Evolutionary conservation across 2,329 filamentous ascomycete species (phyloP).

Genomic region (Davidsoniella virescens): DNA sequence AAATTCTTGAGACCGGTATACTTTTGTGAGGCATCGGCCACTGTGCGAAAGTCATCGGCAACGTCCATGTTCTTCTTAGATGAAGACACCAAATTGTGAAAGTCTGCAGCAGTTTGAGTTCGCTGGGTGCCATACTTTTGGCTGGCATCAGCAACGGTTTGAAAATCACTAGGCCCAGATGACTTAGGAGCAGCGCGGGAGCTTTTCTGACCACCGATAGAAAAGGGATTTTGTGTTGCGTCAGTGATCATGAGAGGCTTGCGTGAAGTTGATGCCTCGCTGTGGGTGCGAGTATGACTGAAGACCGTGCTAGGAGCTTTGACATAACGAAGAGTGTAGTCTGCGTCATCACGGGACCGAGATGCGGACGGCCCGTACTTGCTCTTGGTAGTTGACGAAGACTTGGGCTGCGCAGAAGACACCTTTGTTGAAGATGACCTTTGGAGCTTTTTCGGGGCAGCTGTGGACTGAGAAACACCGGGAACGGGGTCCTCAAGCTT

Average conservation of each 20-base stretch:
- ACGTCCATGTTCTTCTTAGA: too few species aligned
- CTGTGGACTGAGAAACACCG: background rate
- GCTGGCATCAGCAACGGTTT: constrained; percentile 3
- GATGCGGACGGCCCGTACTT: constrained; percentile 11
- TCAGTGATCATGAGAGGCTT: constrained; percentile 1
- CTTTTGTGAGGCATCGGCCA: constrained; percentile 6
- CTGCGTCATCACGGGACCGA: background rate
- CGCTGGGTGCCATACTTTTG: constrained; percentile 4
- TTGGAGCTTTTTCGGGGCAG: background rate
- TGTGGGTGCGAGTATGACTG: background rate
- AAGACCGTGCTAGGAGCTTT: constrained; percentile 8
- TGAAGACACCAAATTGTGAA: too few species aligned
- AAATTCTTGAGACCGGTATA: background rate
- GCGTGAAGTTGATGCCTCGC: constrained; percentile 1
- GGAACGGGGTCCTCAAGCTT: background rate
- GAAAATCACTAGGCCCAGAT: background rate
- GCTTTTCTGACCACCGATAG: background rate
- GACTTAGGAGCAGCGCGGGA: background rate
- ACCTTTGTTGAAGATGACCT: background rate
- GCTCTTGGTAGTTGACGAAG: background rate
- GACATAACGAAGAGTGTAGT: background rate
- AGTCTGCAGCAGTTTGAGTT: too few species aligned
- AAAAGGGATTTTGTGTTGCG: background rate
- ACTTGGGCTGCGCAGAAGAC: background rate
- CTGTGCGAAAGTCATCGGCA: constrained; percentile 4